Evolutionary conservation across 495 filamentous ascomycete species (phyloP).

Genomic region (Penicillium flavigenum): DNA sequence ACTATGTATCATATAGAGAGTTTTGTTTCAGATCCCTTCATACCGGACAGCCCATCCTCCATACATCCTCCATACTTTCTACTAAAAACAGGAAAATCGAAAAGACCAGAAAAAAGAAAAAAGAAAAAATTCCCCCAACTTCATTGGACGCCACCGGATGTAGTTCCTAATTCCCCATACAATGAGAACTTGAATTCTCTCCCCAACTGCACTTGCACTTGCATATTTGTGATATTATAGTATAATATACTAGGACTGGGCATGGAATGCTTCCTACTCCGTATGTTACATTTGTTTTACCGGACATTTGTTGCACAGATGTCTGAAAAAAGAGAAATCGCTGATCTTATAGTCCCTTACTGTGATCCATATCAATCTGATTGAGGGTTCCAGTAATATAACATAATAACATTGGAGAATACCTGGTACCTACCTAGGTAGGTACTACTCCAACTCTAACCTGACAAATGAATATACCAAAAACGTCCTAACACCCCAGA

Average conservation of each 20-base stretch:
- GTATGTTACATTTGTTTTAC: neutral
- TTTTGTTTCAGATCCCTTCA: too few species aligned
- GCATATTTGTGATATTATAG: slow-evolving; percentile 1
- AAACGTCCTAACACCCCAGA: neutral
- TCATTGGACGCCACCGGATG: slow-evolving; percentile 9
- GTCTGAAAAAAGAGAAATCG: neutral
- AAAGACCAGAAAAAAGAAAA: too few species aligned
- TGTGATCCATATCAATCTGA: neutral
- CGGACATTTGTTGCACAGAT: neutral
- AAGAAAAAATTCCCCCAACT: neutral
- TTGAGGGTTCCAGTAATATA: too few species aligned
- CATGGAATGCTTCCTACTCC: neutral
- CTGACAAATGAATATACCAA: neutral
- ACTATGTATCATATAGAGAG: too few species aligned
- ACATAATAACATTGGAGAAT: too few species aligned
- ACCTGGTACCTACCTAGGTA: too few species aligned
- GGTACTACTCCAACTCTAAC: too few species aligned
- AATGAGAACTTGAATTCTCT: slow-evolving; percentile 2
- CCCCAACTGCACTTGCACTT: neutral
- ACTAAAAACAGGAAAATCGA: too few species aligned
- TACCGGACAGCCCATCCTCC: too few species aligned
- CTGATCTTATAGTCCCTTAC: neutral
- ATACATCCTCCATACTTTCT: too few species aligned
- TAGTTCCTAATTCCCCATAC: slow-evolving; percentile 6
- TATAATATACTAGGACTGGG: neutral